Conservation (phyloP, 73 alveolate species). For the Tetrahymena thermophila region DNA sequence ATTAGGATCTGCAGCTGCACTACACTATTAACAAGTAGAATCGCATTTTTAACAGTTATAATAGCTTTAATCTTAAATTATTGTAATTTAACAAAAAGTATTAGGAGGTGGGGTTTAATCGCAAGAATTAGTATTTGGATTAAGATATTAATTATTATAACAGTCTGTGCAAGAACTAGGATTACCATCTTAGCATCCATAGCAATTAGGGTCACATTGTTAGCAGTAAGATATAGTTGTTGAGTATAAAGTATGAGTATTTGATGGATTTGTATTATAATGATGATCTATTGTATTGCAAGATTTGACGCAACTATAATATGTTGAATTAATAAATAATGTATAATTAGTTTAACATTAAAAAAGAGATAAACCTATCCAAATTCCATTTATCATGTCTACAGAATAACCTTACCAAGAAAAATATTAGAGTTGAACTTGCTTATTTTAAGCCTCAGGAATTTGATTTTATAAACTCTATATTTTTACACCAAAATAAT, state of each 20-base stretch:
- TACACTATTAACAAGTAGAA: background rate
- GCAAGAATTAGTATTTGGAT: background rate
- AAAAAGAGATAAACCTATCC: background rate
- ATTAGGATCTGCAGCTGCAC: background rate
- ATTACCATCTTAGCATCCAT: background rate
- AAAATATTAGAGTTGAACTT: background rate
- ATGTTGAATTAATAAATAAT: background rate
- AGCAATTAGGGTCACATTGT: background rate
- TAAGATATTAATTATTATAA: background rate
- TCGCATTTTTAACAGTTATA: background rate
- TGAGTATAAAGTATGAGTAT: background rate
- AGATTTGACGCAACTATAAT: background rate
- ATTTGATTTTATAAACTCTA: background rate
- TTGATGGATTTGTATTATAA: background rate
- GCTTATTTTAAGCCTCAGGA: background rate
- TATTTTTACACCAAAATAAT: background rate
- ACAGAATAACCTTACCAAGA: background rate
- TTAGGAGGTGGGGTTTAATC: background rate
- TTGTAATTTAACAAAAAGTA: background rate
- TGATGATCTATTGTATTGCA: background rate
- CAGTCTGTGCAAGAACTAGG: background rate
- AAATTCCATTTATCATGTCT: background rate
- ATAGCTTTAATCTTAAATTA: background rate
- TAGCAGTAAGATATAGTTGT: background rate
- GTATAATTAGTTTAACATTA: background rate